Base-by-base conservation (phyloP, 1,139 yeast species). In the Lodderomyces oxycetoniae region DNA sequence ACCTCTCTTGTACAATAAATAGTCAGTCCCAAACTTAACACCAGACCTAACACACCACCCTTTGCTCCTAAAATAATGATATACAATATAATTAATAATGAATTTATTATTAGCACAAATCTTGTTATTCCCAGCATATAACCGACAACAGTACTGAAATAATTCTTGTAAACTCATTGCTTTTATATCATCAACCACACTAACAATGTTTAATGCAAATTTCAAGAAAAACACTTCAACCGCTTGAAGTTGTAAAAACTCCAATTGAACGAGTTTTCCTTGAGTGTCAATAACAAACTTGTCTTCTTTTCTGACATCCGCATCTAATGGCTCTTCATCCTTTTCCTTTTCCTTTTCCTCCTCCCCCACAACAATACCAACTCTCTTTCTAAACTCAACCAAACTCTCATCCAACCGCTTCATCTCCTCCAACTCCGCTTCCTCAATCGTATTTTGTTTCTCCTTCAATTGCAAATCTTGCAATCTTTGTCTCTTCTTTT, bases 21-120 rank as follows among this genome's bases (percentile, higher is more conserved):
- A 80, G 47, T 89, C 95, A 15, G 86, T 74, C 2, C 96, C 96
- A 57, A 91, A 91, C 53, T 91, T 91, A 38, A 89, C 75, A 0
- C 97, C 98, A 1, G 89, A 76, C 40, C 95, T 69, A 2, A 81
- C 94, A 64, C 97, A 89, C 97, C 97, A 91, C 0, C 97, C 97
- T 22, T 78, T 69, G 0, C 96, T 78, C 35, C 95, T 69, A 57
- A 79, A 89, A 53, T 88, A 89, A 51, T 88, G 95, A 50, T 89
- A 91, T 0, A 75, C 91, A 4, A 77, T 79, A 50, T 85, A 91
- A 30, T 74, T 68, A 2, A 71, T 37, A 3, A 78, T 52, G 46
- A 79, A 77, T 13, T 45, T 40, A 41, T 66, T 65, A 31, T 60
- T 58, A 1, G 71, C 59, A 5, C 33, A 28, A 1, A 43, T 30